These are phyloP conservation scores for Arthonia radiata DNA, from an alignment of 495 filamentous ascomycete species.

Conservation along the genomic window DNA sequence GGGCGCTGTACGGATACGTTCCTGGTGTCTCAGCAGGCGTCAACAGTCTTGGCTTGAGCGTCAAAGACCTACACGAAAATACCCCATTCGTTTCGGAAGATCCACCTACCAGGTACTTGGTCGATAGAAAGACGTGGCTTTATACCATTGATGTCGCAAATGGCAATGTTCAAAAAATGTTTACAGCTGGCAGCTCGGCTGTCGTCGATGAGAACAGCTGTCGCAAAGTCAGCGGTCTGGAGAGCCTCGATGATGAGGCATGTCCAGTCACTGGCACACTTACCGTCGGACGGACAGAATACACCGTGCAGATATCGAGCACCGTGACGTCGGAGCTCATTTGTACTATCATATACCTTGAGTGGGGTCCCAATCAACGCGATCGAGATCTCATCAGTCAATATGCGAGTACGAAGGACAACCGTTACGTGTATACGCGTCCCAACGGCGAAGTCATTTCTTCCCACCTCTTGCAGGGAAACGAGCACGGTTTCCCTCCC, in stretches of 20 bases:
- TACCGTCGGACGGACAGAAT: constrained; percentile 64
- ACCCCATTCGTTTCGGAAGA: constrained; percentile 39
- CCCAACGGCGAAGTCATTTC: constrained; percentile 74
- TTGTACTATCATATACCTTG: constrained; percentile 76
- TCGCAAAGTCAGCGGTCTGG: constrained; percentile 32
- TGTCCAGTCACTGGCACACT: constrained; percentile 50
- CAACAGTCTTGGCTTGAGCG: constrained; percentile 41
- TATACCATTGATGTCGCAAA: constrained; percentile 68
- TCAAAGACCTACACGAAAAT: constrained; percentile 53
- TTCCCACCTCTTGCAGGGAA: constrained; percentile 37
- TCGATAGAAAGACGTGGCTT: constrained; percentile 54
- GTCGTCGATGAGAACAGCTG: constrained; percentile 28
- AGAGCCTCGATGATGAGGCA: constrained; percentile 34
- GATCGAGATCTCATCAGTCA: constrained; percentile 72
- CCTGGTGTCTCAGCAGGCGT: constrained; percentile 32
- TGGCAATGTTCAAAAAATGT: constrained; percentile 43
- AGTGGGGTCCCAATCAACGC: constrained; percentile 84
- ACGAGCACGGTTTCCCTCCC: too few species aligned
- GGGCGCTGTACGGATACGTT: constrained; percentile 68
- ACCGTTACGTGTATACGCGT: constrained; percentile 65
- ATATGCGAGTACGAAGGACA: constrained; percentile 55
- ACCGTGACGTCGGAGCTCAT: constrained; percentile 49
- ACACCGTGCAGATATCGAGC: constrained; percentile 63
- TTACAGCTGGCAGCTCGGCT: constrained; percentile 30
- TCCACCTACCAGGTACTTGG: constrained; percentile 52